Percentiles rank a stretch among this genome's conserved stretches.
Evolutionary conservation across 306 rosid species (phyloP).

Genomic region (Acacia acuminata): DNA sequence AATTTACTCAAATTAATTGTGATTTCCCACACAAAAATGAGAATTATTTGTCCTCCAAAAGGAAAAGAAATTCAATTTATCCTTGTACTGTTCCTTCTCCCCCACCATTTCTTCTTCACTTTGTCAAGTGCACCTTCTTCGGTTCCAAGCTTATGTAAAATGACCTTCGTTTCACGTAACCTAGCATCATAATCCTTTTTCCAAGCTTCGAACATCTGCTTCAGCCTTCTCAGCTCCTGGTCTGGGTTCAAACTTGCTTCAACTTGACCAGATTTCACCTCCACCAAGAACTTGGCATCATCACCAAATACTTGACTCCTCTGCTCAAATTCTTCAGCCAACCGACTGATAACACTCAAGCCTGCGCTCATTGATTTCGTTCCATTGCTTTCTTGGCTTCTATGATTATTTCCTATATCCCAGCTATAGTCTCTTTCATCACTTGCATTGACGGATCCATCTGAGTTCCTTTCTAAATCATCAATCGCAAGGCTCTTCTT

Average conservation of each 20-base stretch:
- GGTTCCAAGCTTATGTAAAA: constrained; percentile 82
- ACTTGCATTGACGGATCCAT: constrained; percentile 85
- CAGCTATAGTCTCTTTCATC: constrained; percentile 81
- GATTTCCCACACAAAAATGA: not conserved
- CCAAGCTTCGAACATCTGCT: constrained; percentile 98
- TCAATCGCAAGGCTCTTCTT: constrained; percentile 96
- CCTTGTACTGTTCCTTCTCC: constrained; percentile 89
- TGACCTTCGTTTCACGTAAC: constrained; percentile 86
- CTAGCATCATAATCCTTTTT: constrained; percentile 88
- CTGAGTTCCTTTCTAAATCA: constrained; percentile 89
- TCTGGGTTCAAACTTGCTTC: constrained; percentile 96
- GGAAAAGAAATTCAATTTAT: constrained; percentile 51
- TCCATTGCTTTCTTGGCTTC: constrained; percentile 79
- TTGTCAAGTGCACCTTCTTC: constrained; percentile 70
- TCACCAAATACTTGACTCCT: constrained; percentile 98
- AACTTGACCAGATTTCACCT: constrained; percentile 96
- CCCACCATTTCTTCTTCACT: constrained; percentile 96
- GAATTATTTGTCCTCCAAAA: not conserved
- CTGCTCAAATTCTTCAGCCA: constrained; percentile 97
- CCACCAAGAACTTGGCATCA: constrained; percentile 99
- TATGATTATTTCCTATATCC: constrained; percentile 70
- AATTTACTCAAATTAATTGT: not conserved
- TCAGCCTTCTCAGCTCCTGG: constrained; percentile 86
- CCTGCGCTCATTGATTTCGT: constrained; percentile 94
- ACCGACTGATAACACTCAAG: constrained; percentile 88